phyloP scores from a whole-genome alignment of 2,329 filamentous ascomycete genomes.

The Dactylellina leptospora region DNA sequence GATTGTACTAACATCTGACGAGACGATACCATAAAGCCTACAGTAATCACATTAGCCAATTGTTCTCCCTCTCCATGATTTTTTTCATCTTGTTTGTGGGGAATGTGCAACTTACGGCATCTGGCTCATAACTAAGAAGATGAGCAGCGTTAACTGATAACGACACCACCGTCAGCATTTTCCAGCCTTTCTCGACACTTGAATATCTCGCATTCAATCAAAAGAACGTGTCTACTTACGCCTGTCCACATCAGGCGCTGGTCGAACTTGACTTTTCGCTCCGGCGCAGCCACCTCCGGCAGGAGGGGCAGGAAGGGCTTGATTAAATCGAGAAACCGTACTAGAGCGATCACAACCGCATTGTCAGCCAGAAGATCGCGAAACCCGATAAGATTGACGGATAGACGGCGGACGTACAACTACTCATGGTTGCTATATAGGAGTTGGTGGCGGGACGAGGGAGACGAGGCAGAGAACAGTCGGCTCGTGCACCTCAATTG shows the following conservation, averaged over 20 bases:
- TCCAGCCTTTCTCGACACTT: slow-evolving; percentile 8
- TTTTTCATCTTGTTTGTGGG: background rate
- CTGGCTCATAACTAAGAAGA: slow-evolving; percentile 99
- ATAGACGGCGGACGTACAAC: slow-evolving; percentile 56
- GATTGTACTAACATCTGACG: slow-evolving; percentile 71
- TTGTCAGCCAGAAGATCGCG: slow-evolving; percentile 22
- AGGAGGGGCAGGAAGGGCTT: slow-evolving; percentile 99
- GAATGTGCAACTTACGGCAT: slow-evolving; percentile 71
- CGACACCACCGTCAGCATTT: slow-evolving; percentile 49
- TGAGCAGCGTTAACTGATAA: slow-evolving; percentile 80
- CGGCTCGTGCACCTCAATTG: slow-evolving; percentile 56
- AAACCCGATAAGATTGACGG: slow-evolving; percentile 48
- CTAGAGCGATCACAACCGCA: slow-evolving; percentile 63
- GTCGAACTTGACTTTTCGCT: slow-evolving; percentile 99
- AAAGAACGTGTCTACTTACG: slow-evolving; percentile 60
- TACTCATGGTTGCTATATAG: slow-evolving; percentile 56
- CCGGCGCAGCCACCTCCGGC: slow-evolving; percentile 97
- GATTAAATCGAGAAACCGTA: slow-evolving; percentile 99
- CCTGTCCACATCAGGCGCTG: slow-evolving; percentile 97
- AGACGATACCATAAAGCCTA: slow-evolving; percentile 92
- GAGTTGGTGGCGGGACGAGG: slow-evolving; percentile 57
- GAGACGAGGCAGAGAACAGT: slow-evolving; percentile 54
- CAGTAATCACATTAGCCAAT: slow-evolving; percentile 26
- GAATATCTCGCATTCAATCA: background rate
- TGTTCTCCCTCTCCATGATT: slow-evolving; percentile 2